Evolutionary conservation across 345 rosid genomes (phyloP).

Genomic region (Aquilaria malaccensis): DNA sequence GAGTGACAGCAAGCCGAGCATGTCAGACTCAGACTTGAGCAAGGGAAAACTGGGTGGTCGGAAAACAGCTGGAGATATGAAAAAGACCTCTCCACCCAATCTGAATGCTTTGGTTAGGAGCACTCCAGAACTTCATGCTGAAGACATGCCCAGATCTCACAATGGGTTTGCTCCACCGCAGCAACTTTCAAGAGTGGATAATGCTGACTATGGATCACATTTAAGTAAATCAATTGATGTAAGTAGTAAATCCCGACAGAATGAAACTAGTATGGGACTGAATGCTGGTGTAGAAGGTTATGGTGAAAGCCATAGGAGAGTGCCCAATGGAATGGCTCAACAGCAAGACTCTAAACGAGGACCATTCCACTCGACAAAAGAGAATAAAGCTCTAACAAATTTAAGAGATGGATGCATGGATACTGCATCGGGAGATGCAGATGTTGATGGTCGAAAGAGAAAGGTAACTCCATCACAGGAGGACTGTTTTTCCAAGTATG

Average conservation of each 20-base stretch:
- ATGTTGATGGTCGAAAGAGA: constrained; percentile 37
- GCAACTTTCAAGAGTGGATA: constrained; percentile 32
- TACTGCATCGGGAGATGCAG: constrained; percentile 28
- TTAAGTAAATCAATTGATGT: constrained; percentile 35
- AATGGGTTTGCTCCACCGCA: constrained; percentile 41
- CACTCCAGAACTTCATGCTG: constrained; percentile 41
- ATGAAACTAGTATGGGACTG: constrained; percentile 32
- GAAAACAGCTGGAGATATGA: constrained; percentile 40
- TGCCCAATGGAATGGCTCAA: constrained; percentile 24
- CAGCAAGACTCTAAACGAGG: constrained; percentile 52
- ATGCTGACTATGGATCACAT: constrained; percentile 39
- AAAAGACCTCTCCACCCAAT: constrained; percentile 44
- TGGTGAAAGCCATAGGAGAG: constrained; percentile 62
- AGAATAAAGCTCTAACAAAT: constrained; percentile 38
- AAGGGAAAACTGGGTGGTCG: constrained; percentile 47
- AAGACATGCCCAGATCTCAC: constrained; percentile 39
- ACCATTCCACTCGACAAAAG: constrained; percentile 36
- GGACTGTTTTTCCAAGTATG: constrained; percentile 66
- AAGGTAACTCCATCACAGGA: constrained; percentile 55
- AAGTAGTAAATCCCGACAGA: constrained; percentile 45
- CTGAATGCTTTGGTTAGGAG: constrained; percentile 34
- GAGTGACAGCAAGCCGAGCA: constrained; percentile 45
- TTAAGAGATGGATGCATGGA: constrained; percentile 42
- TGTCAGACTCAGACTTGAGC: constrained; percentile 47
- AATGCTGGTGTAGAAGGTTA: constrained; percentile 51